phyloP scores from a whole-genome alignment of 805 yeast genomes.

The Lachancea sp. region DNA sequence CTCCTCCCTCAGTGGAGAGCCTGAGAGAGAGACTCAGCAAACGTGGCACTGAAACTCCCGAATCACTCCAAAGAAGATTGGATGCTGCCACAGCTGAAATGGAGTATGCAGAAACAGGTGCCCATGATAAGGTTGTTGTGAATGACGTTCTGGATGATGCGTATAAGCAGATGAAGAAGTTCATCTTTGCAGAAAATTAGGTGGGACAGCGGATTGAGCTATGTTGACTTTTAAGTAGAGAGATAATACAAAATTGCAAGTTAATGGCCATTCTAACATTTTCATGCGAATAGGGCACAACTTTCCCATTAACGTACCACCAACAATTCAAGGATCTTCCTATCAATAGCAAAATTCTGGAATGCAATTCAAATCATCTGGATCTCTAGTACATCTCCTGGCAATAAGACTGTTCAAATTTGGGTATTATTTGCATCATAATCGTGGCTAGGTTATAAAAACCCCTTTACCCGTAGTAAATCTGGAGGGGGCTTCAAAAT shows the following conservation, averaged over 20 bases:
- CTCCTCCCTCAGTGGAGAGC: slow-evolving; percentile 87
- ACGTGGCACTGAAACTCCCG: slow-evolving; percentile 94
- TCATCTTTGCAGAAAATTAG: slow-evolving; percentile 45
- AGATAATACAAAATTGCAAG: background rate
- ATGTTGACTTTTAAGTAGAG: background rate
- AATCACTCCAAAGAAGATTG: slow-evolving; percentile 75
- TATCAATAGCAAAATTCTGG: too few relatives aligned
- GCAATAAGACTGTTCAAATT: too few relatives aligned
- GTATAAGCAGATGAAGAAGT: slow-evolving; percentile 70
- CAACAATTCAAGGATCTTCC: too few relatives aligned
- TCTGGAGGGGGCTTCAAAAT: too few relatives aligned
- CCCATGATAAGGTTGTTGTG: slow-evolving; percentile 82
- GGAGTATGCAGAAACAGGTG: slow-evolving; percentile 84
- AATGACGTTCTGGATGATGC: slow-evolving; percentile 91
- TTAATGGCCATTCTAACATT: too few relatives aligned
- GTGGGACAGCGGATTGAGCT: background rate
- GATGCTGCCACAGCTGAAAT: slow-evolving; percentile 83
- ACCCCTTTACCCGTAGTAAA: too few relatives aligned
- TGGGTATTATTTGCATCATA: too few relatives aligned
- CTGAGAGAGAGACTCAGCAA: slow-evolving; percentile 68
- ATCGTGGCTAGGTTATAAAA: too few relatives aligned
- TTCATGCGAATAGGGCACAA: too few relatives aligned
- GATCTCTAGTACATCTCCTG: too few relatives aligned
- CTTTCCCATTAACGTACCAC: too few relatives aligned
- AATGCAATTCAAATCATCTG: too few relatives aligned